A percentile compares a stretch with the other conserved stretches of the same genome.
These are phyloP conservation scores for Papiliotrema fonsecae DNA, from an alignment of 1,284 basidiomycete genomes.

Conservation along the genomic window DNA sequence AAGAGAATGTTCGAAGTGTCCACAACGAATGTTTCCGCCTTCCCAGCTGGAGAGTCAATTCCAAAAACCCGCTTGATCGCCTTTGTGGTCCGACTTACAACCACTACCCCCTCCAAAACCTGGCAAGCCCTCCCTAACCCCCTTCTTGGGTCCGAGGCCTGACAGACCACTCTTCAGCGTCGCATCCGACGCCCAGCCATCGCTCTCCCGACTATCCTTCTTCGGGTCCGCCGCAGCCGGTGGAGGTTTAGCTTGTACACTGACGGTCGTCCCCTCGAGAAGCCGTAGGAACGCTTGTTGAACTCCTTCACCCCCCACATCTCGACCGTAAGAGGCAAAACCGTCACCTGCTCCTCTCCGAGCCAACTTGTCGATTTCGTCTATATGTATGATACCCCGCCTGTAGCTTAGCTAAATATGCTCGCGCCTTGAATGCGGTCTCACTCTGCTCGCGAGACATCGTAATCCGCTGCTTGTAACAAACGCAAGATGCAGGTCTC, in stretches of 20 bases:
- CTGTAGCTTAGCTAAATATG: too few relatives aligned
- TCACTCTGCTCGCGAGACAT: slow-evolving; percentile 60
- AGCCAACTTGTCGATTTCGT: slow-evolving; percentile 92
- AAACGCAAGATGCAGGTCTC: slow-evolving; percentile 81
- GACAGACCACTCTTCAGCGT: slow-evolving; percentile 35
- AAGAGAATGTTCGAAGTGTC: slow-evolving; percentile 75
- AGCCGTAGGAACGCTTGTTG: slow-evolving; percentile 86
- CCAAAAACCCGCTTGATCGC: neutral
- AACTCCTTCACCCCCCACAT: slow-evolving; percentile 93
- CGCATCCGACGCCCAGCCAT: slow-evolving; percentile 39
- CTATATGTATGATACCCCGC: slow-evolving; percentile 90
- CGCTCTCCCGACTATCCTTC: neutral
- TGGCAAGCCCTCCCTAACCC: slow-evolving; percentile 42
- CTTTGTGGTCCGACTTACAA: neutral
- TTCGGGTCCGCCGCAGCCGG: slow-evolving; percentile 20
- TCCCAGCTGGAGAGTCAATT: slow-evolving; percentile 22
- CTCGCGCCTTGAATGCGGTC: slow-evolving; percentile 8
- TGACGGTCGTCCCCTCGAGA: slow-evolving; percentile 85
- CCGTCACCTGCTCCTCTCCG: slow-evolving; percentile 59
- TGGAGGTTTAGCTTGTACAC: slow-evolving; percentile 60
- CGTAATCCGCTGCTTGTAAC: slow-evolving; percentile 78
- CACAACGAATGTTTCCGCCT: slow-evolving; percentile 45
- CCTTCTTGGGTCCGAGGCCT: slow-evolving; percentile 29
- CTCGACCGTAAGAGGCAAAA: slow-evolving; percentile 57
- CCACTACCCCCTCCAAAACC: slow-evolving; percentile 32